Evolutionary conservation across 352 stramenopile species (phyloP), one percentile per base, ranked within the genome.

Genomic region (Thalassiosira tumida): DNA sequence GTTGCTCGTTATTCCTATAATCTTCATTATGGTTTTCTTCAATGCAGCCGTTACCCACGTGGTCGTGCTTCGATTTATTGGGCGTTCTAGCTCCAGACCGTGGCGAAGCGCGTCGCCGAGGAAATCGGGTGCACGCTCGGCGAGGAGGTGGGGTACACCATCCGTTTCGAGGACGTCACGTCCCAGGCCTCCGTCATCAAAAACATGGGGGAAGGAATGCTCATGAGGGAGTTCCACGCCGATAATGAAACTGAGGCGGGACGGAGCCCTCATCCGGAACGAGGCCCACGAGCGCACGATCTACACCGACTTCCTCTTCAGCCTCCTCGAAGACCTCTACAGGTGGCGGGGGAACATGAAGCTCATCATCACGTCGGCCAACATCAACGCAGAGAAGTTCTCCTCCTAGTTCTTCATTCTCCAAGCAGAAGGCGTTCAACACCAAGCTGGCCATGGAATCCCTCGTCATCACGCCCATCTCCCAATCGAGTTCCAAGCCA

Each of bases 141-240:
- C 1, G 97, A 99, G 21, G 97, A 99, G 93, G 96, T 98, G 14
- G 97, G 97, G 24, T 98, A 98, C 87, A 97, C 97, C 1, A 98
- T 98, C 77, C 96, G 97, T 84, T 98, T 98, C 85, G 96, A 98
- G 65, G 97, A 98, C 92, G 94, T 96, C 29, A 99, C 99, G 78
- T 98, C 97, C 84, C 98, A 98, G 38, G 96, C 99, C 79, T 99
- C 98, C 1, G 97, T 99, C 74, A 99, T 99, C 91, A 99, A 99
- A 96, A 99, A 99, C 95, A 99, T 99, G 98, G 99, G 98, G 14
- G 98, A 99, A 96, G 98, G 99, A 95, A 99, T 99, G 98, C 94
- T 99, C 0, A 97, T 99, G 95, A 97, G 99, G 88, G 99, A 99
- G 94, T 99, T 99, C 92, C 96, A 99, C 21, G 98, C 98, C 5